Evolutionary conservation across 2,329 filamentous ascomycete genomes (phyloP).

Genomic region (Aspergillus aculeatinus): DNA sequence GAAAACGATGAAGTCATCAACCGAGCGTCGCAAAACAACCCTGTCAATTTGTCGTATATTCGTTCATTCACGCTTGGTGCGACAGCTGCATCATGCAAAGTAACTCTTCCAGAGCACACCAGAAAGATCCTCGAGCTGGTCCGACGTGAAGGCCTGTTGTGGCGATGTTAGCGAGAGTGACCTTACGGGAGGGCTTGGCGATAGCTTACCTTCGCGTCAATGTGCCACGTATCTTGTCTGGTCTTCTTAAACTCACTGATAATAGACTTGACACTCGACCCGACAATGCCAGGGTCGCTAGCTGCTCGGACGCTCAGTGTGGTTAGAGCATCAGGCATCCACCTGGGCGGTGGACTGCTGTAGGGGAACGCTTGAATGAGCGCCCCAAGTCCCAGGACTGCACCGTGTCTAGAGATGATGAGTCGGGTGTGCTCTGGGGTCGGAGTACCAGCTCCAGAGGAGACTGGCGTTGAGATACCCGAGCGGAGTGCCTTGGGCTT

Average conservation of each 20-base stretch:
- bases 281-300: conserved; percentile 85
- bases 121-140: conserved; percentile 92
- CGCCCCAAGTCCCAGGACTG: conserved; percentile 85
- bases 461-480: conserved; percentile 42
- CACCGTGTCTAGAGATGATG: conserved; percentile 80
- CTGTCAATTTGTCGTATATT: background rate
- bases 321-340: conserved; percentile 92
- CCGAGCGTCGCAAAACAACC: background rate
- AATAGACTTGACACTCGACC: conserved; percentile 91
- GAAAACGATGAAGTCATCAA: background rate
- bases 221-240: conserved; percentile 95
- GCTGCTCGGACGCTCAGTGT: conserved; percentile 81
- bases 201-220: conserved; percentile 87
- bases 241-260: conserved; percentile 99
- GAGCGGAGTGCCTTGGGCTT: conserved; percentile 42
- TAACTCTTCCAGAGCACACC: conserved; percentile 99
- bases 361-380: conserved; percentile 96
- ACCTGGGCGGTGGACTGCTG: conserved; percentile 81
- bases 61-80: background rate
- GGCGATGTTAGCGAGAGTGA: conserved; percentile 5
- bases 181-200: background rate
- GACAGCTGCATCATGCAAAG: conserved; percentile 65
- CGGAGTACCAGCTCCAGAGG: conserved; percentile 49
- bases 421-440: conserved; percentile 65
- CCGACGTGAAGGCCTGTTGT: conserved; percentile 72